Evolutionary conservation across 1,284 basidiomycete genomes (phyloP).

Genomic region (Cryptococcus floricola): DNA sequence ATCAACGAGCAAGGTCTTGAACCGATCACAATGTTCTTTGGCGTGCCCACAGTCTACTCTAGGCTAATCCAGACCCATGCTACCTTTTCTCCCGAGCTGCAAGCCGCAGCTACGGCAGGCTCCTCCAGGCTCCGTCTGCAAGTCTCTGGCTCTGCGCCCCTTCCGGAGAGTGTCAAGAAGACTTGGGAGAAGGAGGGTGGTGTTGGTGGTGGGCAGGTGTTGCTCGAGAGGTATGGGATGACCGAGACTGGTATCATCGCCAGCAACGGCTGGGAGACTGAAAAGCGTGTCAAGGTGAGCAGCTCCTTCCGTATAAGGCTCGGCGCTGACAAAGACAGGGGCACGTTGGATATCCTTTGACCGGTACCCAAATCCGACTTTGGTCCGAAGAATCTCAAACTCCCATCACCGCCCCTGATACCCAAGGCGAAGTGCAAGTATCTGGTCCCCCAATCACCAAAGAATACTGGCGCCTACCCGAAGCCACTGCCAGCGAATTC

Average conservation of each 20-base stretch:
- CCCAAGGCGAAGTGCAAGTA: slow-evolving; percentile 40
- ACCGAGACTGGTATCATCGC: slow-evolving; percentile 47
- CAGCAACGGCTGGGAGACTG: slow-evolving; percentile 36
- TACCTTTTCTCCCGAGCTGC: slow-evolving; percentile 16
- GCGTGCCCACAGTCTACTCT: slow-evolving; percentile 37
- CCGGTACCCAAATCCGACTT: slow-evolving; percentile 35
- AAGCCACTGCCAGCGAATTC: slow-evolving; percentile 36
- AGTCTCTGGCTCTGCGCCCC: slow-evolving; percentile 42
- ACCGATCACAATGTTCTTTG: slow-evolving; percentile 37
- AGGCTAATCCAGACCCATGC: slow-evolving; percentile 26
- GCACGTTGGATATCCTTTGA: slow-evolving; percentile 40
- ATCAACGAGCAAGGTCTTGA: slow-evolving; percentile 23
- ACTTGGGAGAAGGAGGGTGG: slow-evolving; percentile 31
- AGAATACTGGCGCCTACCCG: slow-evolving; percentile 42
- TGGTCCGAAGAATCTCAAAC: slow-evolving; percentile 25
- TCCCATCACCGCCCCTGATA: slow-evolving; percentile 18
- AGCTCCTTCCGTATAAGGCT: not conserved
- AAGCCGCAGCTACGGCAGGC: slow-evolving; percentile 26
- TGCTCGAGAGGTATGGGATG: slow-evolving; percentile 47
- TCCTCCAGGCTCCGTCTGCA: slow-evolving; percentile 37
- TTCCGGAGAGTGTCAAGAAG: slow-evolving; percentile 40
- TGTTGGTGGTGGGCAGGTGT: slow-evolving; percentile 39
- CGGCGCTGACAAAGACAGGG: slow-evolving; percentile 14
- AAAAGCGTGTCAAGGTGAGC: slow-evolving; percentile 33
- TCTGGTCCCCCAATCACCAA: slow-evolving; percentile 36